Percentiles rank a stretch among this genome's conserved stretches.
Evolutionary conservation across 768 basidiomycete genomes (phyloP).

Genomic region (Porpolomopsis calyptriformis): DNA sequence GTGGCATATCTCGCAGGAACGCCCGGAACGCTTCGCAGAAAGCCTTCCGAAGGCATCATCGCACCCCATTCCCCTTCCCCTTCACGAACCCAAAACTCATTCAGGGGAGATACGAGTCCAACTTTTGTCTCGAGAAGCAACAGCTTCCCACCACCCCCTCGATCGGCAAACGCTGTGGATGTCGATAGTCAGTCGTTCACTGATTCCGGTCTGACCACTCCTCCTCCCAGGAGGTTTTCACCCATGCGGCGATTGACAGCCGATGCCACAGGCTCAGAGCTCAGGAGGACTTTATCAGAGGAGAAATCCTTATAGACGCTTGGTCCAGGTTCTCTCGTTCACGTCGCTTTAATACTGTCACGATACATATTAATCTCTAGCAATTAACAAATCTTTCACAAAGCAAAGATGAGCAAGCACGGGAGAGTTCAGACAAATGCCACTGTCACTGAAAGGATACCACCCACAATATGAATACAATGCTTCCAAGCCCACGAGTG

Average conservation of each 20-base stretch:
- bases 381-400: too few species aligned
- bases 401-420: too few species aligned
- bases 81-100: constrained; percentile 3
- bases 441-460: too few species aligned
- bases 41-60: constrained; percentile 58
- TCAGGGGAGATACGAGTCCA: constrained; percentile 1
- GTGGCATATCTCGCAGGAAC: constrained; percentile 31
- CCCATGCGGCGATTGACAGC: background rate
- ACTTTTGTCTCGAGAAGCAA: constrained; percentile 4
- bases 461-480: too few species aligned
- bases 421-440: too few species aligned
- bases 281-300: too few species aligned
- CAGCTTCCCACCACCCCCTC: constrained; percentile 21
- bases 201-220: constrained; percentile 31
- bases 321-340: too few species aligned
- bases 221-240: constrained; percentile 19
- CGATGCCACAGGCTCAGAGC: too few species aligned
- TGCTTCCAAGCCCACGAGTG: too few species aligned
- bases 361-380: too few species aligned
- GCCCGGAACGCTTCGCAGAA: constrained; percentile 36
- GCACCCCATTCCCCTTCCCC: constrained; percentile 46
- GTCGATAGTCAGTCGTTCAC: constrained; percentile 21
- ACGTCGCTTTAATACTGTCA: too few species aligned
- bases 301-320: too few species aligned
- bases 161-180: constrained; percentile 16